Evolutionary conservation across 164 flowering plant genomes (phyloP).

Genomic region (Berberis thunbergii): DNA sequence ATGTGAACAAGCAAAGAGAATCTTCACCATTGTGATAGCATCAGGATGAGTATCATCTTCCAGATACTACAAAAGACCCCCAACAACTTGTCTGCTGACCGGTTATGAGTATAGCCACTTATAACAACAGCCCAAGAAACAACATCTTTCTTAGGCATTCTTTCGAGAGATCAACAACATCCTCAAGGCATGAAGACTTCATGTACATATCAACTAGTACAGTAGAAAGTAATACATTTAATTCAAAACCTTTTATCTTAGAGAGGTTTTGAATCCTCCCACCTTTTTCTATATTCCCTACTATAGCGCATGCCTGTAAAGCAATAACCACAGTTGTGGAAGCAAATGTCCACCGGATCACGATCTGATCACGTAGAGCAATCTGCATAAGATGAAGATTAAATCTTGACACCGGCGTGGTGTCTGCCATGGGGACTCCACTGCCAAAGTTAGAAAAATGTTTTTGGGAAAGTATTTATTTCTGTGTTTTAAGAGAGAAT

Average conservation of each 20-base stretch:
- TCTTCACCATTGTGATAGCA: conserved; percentile 43
- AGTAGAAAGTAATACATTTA: conserved; percentile 37
- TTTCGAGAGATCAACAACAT: conserved; percentile 29
- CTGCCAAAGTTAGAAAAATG: too few species aligned
- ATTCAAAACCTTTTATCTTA: conserved; percentile 26
- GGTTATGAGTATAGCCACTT: conserved; percentile 43
- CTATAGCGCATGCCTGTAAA: conserved; percentile 46
- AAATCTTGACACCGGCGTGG: too few species aligned
- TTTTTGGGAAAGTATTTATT: too few species aligned
- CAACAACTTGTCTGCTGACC: conserved; percentile 33
- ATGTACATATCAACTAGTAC: conserved; percentile 61
- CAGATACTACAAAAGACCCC: conserved; percentile 37
- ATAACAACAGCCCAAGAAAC: conserved; percentile 44
- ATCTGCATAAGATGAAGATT: too few species aligned
- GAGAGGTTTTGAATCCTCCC: conserved; percentile 38
- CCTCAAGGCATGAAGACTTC: conserved; percentile 42
- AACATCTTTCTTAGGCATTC: conserved; percentile 44
- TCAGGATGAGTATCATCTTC: conserved; percentile 30
- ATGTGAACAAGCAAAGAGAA: conserved; percentile 41
- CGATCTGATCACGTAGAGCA: too few species aligned
- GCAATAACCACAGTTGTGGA: conserved; percentile 22
- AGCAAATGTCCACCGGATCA: too few species aligned
- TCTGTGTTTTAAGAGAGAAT: too few species aligned
- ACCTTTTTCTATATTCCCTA: conserved; percentile 30
- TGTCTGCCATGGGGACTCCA: too few species aligned